Evolutionary conservation across 176 grass and related monocot species (phyloP).

Genomic region (Ampelocalamus luodianensis): DNA sequence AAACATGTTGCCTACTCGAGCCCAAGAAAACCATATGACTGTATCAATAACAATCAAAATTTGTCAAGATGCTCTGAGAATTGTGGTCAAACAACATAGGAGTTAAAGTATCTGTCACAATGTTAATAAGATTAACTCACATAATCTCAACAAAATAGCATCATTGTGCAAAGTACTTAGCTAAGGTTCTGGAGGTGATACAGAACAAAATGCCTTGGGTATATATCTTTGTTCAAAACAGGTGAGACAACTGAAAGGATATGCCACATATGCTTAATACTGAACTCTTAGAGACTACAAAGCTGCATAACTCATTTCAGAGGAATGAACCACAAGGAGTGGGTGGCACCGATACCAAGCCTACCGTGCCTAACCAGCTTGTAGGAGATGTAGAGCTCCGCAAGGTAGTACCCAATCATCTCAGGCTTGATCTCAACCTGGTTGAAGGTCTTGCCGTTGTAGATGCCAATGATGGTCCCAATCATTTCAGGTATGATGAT

Average conservation of each 20-base stretch:
- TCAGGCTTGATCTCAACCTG: constrained; percentile 71
- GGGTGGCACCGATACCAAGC: constrained; percentile 70
- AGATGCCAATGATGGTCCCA: constrained; percentile 56
- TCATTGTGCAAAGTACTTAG: background rate
- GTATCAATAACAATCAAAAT: background rate
- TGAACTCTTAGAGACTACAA: background rate
- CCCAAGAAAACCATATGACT: background rate
- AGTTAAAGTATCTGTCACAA: background rate
- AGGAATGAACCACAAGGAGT: constrained; percentile 67
- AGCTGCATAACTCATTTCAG: constrained; percentile 49
- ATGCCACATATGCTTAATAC: background rate
- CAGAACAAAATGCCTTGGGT: constrained; percentile 12
- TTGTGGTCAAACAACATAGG: background rate
- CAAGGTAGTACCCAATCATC: constrained; percentile 75
- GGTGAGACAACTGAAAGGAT: background rate
- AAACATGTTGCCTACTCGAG: background rate
- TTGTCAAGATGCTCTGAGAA: background rate
- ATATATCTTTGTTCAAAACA: constrained; percentile 25
- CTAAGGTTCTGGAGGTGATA: constrained; percentile 21
- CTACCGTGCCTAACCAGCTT: constrained; percentile 73
- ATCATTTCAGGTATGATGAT: constrained; percentile 77
- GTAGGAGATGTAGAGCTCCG: constrained; percentile 68
- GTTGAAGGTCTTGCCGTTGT: constrained; percentile 72
- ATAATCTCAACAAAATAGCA: constrained; percentile 1
- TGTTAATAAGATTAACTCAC: constrained; percentile 15